Evolutionary conservation across 805 yeast genomes (phyloP), one percentile per base, ranked within the genome.

Genomic region (Priceomyces melissophilus): DNA sequence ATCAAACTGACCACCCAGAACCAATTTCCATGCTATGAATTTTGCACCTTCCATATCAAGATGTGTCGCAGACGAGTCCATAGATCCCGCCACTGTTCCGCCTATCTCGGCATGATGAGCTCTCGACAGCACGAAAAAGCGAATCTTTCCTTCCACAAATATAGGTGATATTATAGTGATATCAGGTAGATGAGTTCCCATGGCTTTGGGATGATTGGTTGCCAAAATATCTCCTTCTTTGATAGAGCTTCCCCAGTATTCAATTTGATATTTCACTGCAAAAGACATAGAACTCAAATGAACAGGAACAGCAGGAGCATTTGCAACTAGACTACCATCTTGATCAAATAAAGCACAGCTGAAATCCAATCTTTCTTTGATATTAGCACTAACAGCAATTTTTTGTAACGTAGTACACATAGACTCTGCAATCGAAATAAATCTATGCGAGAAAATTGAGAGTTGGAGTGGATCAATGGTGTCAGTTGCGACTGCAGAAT

Each of bases 51-150:
- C 91, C 97, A 56, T 90, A 90, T 71, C 80, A 84, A 32, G 91
- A 64, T 44, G 82, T 81, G 53, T 82, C 86, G 2, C 96, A 87
- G 55, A 84, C 81, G 8, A 96, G 96, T 11, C 97, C 89, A 90
- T 88, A 0, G 95, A 85, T 1, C 97, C 97, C 1, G 97, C 96
- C 28, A 87, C 65, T 43, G 83, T 78, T 10, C 96, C 95, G 12
- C 98, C 97, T 54, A 91, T 90, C 61, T 90, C 98, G 4, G 96
- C 91, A 65, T 91, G 98, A 63, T 90, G 98, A 2, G 96, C 97
- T 48, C 98, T 73, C 0, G 96, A 83, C 0, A 97, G 97, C 10
- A 87, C 88, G 71, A 87, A 90, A 59, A 90, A 91, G 20, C 87
- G 77, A 29, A 87, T 73, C 6, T 70, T 75, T 14, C 66, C 71